Conservation (phyloP, 805 yeast species). For the Metschnikowia shivogae region DNA sequence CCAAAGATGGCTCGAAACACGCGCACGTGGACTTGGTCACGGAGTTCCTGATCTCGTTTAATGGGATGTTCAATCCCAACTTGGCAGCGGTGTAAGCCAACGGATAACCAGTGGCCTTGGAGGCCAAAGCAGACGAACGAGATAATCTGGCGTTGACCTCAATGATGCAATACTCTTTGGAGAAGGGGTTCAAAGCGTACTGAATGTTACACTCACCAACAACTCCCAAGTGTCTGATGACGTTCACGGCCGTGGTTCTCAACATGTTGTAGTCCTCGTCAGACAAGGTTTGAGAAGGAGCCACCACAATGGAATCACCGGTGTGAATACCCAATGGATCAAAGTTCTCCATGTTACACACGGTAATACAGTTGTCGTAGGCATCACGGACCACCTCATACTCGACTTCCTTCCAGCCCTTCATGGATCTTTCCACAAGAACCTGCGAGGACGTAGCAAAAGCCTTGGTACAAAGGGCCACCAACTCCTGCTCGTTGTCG, state of each 20-base stretch:
- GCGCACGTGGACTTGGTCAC: slow-evolving; percentile 94
- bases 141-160: slow-evolving; percentile 98
- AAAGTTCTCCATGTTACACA: slow-evolving; percentile 98
- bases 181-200: slow-evolving; percentile 89
- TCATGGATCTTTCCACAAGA: slow-evolving; percentile 91
- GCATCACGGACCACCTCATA: slow-evolving; percentile 98
- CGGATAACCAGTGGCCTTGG: slow-evolving; percentile 98
- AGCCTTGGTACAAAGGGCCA: slow-evolving; percentile 82
- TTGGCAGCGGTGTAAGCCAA: slow-evolving; percentile 98
- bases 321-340: slow-evolving; percentile 98
- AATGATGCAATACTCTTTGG: slow-evolving; percentile 92
- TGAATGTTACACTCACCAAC: slow-evolving; percentile 99
- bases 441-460: slow-evolving; percentile 97
- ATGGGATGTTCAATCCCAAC: slow-evolving; percentile 86
- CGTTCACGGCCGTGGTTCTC: slow-evolving; percentile 95
- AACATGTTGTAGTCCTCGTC: slow-evolving; percentile 98
- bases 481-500: slow-evolving; percentile 75
- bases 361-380: slow-evolving; percentile 95
- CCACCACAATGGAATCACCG: slow-evolving; percentile 98
- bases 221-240: slow-evolving; percentile 94
- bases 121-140: slow-evolving; percentile 97
- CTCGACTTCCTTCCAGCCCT: slow-evolving; percentile 99
- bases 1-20: slow-evolving; percentile 95
- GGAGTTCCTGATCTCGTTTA: slow-evolving; percentile 86
- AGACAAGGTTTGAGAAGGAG: slow-evolving; percentile 95